phyloP scores from a whole-genome alignment of 306 rosid genomes.

The Quercus agrifolia region DNA sequence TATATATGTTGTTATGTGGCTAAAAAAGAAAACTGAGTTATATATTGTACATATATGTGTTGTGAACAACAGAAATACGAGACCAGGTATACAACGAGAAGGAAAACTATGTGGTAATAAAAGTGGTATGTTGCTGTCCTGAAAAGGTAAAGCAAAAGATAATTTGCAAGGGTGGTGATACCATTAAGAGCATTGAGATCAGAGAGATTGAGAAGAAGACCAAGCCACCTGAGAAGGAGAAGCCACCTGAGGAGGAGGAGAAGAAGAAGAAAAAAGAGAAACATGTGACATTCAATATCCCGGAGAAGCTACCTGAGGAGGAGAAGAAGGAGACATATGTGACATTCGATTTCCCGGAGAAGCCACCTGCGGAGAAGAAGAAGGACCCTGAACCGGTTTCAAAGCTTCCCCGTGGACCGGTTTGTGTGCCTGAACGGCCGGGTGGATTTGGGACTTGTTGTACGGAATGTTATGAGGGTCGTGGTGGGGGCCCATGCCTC shows the following conservation, averaged over 20 bases:
- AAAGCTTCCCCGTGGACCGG: not conserved
- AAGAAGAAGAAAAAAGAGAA: no score
- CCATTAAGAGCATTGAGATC: constrained; percentile 50
- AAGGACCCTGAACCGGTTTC: no score
- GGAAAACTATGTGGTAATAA: constrained; percentile 48
- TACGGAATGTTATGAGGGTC: constrained; percentile 10
- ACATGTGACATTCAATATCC: no score
- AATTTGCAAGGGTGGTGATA: constrained; percentile 17
- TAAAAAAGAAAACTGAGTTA: constrained; percentile 26
- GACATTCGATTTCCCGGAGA: not conserved
- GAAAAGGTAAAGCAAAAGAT: no score
- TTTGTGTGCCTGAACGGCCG: constrained; percentile 2
- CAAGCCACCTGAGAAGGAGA: not conserved
- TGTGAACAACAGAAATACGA: constrained; percentile 77
- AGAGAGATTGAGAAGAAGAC: constrained; percentile 12
- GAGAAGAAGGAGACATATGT: no score
- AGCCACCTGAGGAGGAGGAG: not conserved
- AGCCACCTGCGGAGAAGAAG: not conserved
- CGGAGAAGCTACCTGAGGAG: not conserved
- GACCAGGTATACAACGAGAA: constrained; percentile 60
- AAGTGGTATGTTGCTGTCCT: constrained; percentile 56
- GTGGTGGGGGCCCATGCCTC: no score
- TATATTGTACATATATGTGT: constrained; percentile 17
- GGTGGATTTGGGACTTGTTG: constrained; percentile 30
- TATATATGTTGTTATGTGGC: not conserved